phyloP scores from a whole-genome alignment of 352 stramenopile genomes.

The Pythium scleroteichum region DNA sequence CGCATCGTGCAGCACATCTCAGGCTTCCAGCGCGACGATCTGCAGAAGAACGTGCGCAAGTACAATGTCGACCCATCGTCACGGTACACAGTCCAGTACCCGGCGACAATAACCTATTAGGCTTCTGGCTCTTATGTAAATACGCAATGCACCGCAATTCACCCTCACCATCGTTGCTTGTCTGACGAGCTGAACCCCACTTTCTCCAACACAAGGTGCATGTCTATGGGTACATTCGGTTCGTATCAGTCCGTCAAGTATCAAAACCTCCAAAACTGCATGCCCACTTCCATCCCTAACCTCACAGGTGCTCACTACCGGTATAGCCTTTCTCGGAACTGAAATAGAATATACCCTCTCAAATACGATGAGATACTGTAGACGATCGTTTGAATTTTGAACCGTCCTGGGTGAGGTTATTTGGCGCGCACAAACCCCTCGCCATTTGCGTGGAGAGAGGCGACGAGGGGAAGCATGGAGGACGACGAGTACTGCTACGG shows the following conservation, averaged over 20 bases:
- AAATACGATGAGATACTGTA: not conserved
- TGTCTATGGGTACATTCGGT: constrained; percentile 8
- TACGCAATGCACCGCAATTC: not conserved
- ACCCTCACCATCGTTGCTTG: too few relatives aligned
- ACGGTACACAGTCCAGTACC: constrained; percentile 80
- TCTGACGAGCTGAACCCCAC: too few relatives aligned
- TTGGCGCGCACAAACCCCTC: constrained; percentile 19
- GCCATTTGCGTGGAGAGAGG: constrained; percentile 4
- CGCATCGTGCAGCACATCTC: constrained; percentile 77
- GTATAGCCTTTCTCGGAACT: too few relatives aligned
- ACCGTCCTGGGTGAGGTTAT: not conserved
- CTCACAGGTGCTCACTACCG: too few relatives aligned
- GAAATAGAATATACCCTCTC: too few relatives aligned
- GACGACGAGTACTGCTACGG: constrained; percentile 68
- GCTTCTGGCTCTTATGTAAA: constrained; percentile 5
- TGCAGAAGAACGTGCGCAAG: constrained; percentile 84
- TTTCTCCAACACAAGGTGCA: too few relatives aligned
- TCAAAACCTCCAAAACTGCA: not conserved
- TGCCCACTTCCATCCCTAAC: not conserved
- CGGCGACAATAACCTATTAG: constrained; percentile 32
- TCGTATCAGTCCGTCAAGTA: not conserved
- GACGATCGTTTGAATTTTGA: constrained; percentile 30
- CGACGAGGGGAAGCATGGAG: constrained; percentile 37
- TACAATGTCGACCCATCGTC: constrained; percentile 77
- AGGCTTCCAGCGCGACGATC: constrained; percentile 66